Evolutionary conservation across 2,329 filamentous ascomycete species (phyloP).

Genomic region (Ophiostoma sp.): DNA sequence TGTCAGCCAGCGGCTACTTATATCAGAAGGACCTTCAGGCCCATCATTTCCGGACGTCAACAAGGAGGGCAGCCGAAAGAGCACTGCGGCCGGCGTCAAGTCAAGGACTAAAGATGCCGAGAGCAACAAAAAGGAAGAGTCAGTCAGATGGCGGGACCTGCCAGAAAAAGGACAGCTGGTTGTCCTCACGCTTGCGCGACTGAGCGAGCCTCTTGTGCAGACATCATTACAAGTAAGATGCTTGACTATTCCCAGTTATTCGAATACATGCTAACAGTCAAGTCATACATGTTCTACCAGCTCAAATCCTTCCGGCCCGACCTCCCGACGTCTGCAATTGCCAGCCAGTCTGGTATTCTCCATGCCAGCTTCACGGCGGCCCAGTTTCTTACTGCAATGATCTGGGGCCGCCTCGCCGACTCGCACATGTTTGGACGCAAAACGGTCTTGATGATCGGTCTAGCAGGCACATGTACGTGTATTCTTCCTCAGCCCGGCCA

Average conservation of each 20-base stretch:
- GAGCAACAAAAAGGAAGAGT: background rate
- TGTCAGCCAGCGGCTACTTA: constrained; percentile 17
- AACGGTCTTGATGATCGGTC: constrained; percentile 68
- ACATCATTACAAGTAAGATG: constrained; percentile 51
- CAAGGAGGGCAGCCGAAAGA: background rate
- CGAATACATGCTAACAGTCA: background rate
- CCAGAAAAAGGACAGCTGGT: constrained; percentile 72
- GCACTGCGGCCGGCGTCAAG: background rate
- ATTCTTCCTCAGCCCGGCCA: background rate
- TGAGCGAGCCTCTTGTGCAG: constrained; percentile 78
- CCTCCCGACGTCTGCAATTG: constrained; percentile 59
- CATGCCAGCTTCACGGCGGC: constrained; percentile 74
- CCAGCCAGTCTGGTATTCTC: constrained; percentile 70
- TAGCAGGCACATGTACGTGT: constrained; percentile 58
- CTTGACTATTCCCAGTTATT: background rate
- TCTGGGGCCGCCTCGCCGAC: constrained; percentile 71
- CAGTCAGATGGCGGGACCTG: constrained; percentile 64
- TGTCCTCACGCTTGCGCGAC: constrained; percentile 69
- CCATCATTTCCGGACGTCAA: background rate
- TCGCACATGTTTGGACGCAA: constrained; percentile 65
- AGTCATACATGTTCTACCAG: constrained; percentile 83
- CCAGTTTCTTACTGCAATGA: constrained; percentile 75
- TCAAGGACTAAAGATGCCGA: background rate
- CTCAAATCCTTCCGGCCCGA: constrained; percentile 65
- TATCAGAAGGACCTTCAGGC: background rate